Percentiles rank a stretch among this genome's conserved stretches.
phyloP scores from a whole-genome alignment of 1,284 basidiomycete species.

The Neonothopanus nambi region DNA sequence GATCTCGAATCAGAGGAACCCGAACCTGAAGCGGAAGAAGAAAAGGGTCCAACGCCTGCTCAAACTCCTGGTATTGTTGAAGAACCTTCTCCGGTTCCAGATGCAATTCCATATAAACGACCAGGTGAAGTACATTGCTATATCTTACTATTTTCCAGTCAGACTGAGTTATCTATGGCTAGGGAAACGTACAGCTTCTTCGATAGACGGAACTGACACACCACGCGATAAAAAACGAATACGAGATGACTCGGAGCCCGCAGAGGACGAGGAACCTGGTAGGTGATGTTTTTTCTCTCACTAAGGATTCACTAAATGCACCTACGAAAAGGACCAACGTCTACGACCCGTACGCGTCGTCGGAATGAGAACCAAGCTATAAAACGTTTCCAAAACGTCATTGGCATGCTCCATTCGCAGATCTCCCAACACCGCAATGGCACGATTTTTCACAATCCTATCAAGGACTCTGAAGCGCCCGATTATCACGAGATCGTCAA shows the following conservation, averaged over 20 bases:
- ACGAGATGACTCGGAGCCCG: constrained; percentile 68
- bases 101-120: constrained; percentile 7
- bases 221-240: constrained; percentile 59
- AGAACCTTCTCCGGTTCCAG: constrained; percentile 14
- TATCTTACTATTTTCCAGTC: neutral
- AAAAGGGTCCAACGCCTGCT: constrained; percentile 8
- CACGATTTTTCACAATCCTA: constrained; percentile 88
- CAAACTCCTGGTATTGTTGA: constrained; percentile 8
- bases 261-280: constrained; percentile 63
- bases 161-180: neutral
- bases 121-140: constrained; percentile 4
- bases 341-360: constrained; percentile 30
- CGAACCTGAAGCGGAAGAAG: constrained; percentile 20
- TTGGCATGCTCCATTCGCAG: constrained; percentile 76
- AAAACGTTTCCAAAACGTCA: constrained; percentile 80
- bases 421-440: constrained; percentile 85
- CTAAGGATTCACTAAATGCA: neutral
- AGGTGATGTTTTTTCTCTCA: constrained; percentile 14
- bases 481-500: constrained; percentile 91
- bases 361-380: constrained; percentile 45
- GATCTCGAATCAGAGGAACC: constrained; percentile 13
- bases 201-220: constrained; percentile 49
- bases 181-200: constrained; percentile 71
- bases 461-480: constrained; percentile 84
- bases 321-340: constrained; percentile 32